Evolutionary conservation across 495 filamentous ascomycete genomes (phyloP).

Genomic region (Penicillium longicatenatum): DNA sequence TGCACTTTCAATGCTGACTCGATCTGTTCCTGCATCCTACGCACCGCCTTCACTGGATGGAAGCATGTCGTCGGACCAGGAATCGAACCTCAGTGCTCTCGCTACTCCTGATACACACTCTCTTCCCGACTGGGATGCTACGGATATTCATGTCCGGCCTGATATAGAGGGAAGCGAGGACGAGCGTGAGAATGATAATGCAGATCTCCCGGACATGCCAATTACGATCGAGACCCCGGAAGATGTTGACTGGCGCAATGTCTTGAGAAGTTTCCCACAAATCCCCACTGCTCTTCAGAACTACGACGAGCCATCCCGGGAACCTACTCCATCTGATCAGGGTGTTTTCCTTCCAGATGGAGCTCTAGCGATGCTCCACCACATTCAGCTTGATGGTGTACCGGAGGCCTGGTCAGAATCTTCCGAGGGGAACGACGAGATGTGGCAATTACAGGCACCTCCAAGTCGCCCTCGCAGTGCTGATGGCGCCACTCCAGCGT

Average conservation of each 20-base stretch:
- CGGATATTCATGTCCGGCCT: conserved; percentile 38
- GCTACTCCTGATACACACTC: conserved; percentile 73
- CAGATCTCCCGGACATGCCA: conserved; percentile 33
- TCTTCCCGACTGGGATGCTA: conserved; percentile 48
- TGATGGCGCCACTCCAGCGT: conserved; percentile 50
- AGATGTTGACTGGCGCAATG: conserved; percentile 42
- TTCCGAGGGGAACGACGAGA: conserved; percentile 51
- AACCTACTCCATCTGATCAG: conserved; percentile 53
- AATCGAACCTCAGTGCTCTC: conserved; percentile 75
- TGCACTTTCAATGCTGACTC: conserved; percentile 65
- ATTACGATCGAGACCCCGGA: conserved; percentile 38
- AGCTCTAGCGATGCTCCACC: conserved; percentile 75
- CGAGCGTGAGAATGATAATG: conserved; percentile 11
- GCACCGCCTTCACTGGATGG: conserved; percentile 88
- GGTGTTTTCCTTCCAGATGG: conserved; percentile 75
- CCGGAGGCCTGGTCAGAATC: conserved; percentile 46
- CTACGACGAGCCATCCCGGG: conserved; percentile 32
- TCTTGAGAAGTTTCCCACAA: conserved; percentile 41
- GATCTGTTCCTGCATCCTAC: conserved; percentile 69
- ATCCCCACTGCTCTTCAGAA: conserved; percentile 30
- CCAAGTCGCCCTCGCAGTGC: conserved; percentile 38
- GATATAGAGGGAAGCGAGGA: conserved; percentile 32
- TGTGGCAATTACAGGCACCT: conserved; percentile 42
- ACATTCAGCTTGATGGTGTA: conserved; percentile 61
- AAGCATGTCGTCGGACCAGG: conserved; percentile 80